phyloP scores from a whole-genome alignment of 768 basidiomycete genomes.

The Russula sp. region DNA sequence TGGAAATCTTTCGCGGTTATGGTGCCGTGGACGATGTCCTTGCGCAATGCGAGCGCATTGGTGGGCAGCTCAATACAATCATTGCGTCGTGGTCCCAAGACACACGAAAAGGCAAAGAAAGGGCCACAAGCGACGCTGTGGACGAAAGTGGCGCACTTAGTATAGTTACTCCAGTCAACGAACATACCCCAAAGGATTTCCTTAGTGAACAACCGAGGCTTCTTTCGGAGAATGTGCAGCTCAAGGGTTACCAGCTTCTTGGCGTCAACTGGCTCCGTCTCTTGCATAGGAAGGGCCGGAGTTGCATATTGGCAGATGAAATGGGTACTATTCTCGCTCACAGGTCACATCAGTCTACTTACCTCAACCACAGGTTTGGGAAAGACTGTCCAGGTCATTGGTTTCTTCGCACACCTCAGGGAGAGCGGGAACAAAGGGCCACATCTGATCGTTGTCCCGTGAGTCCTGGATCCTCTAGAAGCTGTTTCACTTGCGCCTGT shows the following conservation, averaged over 20 bases:
- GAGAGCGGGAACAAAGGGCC: constrained; percentile 74
- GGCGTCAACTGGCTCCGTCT: constrained; percentile 98
- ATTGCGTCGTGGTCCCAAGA: constrained; percentile 70
- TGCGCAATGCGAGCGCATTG: constrained; percentile 82
- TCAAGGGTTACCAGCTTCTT: constrained; percentile 96
- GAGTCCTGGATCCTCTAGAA: constrained; percentile 30
- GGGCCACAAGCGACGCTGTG: constrained; percentile 31
- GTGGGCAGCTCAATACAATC: constrained; percentile 58
- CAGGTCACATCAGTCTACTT: constrained; percentile 11
- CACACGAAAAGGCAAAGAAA: constrained; percentile 30
- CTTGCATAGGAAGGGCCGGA: constrained; percentile 69
- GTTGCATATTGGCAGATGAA: constrained; percentile 97
- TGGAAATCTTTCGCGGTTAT: constrained; percentile 77
- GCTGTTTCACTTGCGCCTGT: background rate
- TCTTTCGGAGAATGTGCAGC: constrained; percentile 55
- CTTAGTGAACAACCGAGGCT: constrained; percentile 66
- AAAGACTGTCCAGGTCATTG: constrained; percentile 98
- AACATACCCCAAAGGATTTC: constrained; percentile 50
- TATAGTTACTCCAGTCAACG: constrained; percentile 39
- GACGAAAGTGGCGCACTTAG: constrained; percentile 57
- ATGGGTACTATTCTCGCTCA: constrained; percentile 64
- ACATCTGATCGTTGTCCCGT: constrained; percentile 94
- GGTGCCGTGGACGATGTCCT: constrained; percentile 84
- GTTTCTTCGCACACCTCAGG: constrained; percentile 86
- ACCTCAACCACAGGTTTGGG: constrained; percentile 63